phyloP scores from a whole-genome alignment of 495 filamentous ascomycete species.

The Aspergillus kassunensis region DNA sequence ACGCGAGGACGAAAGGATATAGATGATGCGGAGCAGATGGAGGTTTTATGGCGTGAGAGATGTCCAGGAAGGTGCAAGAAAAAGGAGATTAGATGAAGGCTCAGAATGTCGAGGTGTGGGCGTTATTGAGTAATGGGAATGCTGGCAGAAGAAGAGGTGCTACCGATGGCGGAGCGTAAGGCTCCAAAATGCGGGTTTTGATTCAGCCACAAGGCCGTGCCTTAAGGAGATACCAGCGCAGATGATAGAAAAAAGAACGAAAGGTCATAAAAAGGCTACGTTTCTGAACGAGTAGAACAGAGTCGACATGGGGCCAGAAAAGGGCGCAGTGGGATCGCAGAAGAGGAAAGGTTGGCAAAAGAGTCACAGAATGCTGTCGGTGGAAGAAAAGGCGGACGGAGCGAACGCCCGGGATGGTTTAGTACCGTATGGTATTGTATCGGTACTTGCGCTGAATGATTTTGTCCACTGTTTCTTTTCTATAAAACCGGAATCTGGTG shows the following conservation, averaged over 20 bases:
- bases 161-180: constrained; percentile 28
- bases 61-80: background rate
- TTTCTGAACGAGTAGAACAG: constrained; percentile 11
- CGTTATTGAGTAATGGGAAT: constrained; percentile 21
- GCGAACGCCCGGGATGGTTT: constrained; percentile 5
- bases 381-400: constrained; percentile 15
- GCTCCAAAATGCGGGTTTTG: constrained; percentile 21
- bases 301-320: constrained; percentile 17
- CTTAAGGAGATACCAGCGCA: constrained; percentile 14
- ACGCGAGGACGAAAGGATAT: no score
- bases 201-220: constrained; percentile 20
- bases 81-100: background rate
- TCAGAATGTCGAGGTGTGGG: background rate
- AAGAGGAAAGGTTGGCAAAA: constrained; percentile 16
- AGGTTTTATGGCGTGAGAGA: background rate
- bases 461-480: no score
- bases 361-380: constrained; percentile 12
- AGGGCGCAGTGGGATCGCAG: constrained; percentile 11
- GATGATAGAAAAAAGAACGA: constrained; percentile 14
- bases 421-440: constrained; percentile 8
- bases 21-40: no score
- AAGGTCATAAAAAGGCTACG: constrained; percentile 10
- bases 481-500: no score
- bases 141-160: constrained; percentile 16
- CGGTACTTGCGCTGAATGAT: background rate